These are phyloP conservation scores for Aegilops umbellulata DNA, from an alignment of 176 grass and related monocot genomes.

Conservation along the genomic window DNA sequence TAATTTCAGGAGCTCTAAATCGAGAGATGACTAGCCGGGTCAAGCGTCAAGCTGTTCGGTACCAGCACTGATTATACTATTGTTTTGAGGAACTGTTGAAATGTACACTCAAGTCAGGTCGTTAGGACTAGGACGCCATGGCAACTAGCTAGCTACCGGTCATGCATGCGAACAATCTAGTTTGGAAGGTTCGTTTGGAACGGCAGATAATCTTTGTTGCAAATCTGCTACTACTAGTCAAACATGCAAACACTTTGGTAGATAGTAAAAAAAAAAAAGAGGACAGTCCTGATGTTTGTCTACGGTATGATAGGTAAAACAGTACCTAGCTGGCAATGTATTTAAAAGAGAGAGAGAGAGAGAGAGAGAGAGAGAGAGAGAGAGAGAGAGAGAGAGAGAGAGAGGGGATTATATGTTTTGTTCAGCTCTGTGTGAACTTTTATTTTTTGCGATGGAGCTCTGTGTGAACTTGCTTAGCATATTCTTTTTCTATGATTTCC, in stretches of 20 bases:
- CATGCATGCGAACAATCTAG: neutral
- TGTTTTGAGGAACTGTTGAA: neutral
- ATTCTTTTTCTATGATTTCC: constrained; percentile 25
- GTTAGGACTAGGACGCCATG: too few relatives aligned
- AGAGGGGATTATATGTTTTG: too few relatives aligned
- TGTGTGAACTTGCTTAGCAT: constrained; percentile 31
- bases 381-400: too few relatives aligned
- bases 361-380: too few relatives aligned
- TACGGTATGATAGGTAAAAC: neutral
- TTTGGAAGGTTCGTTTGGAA: constrained; percentile 2
- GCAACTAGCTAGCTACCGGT: neutral
- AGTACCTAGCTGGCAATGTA: neutral
- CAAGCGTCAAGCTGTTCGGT: neutral
- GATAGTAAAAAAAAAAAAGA: too few relatives aligned
- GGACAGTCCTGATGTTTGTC: too few relatives aligned
- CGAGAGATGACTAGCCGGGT: neutral
- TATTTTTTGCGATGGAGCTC: too few relatives aligned
- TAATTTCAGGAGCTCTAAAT: neutral
- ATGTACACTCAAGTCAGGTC: neutral
- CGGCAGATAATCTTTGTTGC: neutral
- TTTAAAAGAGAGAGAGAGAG: neutral
- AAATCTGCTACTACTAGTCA: neutral
- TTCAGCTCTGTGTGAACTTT: constrained; percentile 31
- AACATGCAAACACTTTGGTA: neutral
- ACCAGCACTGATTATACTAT: neutral